A percentile compares a stretch with the other conserved stretches of the same genome.
phyloP scores from a whole-genome alignment of 2,329 filamentous ascomycete genomes.

The Sclerotinia subarctica region DNA sequence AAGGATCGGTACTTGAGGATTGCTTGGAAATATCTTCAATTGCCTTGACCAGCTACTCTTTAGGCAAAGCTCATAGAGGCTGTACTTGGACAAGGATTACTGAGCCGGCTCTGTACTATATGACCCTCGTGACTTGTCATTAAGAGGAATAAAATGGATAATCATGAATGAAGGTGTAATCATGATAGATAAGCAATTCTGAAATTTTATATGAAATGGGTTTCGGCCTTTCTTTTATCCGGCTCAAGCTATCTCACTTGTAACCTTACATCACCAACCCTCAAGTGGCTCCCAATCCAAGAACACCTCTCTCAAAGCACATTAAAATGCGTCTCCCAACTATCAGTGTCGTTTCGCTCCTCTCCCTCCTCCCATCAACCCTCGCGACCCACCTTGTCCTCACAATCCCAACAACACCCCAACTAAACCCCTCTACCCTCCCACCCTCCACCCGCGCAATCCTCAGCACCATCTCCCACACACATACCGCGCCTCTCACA shows the following conservation, averaged over 20 bases:
- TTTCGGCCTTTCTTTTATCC: neutral
- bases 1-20: too few species aligned
- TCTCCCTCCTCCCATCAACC: slow-evolving; percentile 39
- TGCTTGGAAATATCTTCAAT: too few species aligned
- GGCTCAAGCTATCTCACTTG: neutral
- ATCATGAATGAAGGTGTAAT: neutral
- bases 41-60: too few species aligned
- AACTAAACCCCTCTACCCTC: slow-evolving; percentile 43
- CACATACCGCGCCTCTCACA: slow-evolving; percentile 61
- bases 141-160: too few species aligned
- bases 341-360: neutral
- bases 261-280: neutral
- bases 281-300: neutral
- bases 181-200: too few species aligned
- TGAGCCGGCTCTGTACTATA: too few species aligned
- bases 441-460: slow-evolving; percentile 61
- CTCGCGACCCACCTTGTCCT: slow-evolving; percentile 37
- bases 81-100: too few species aligned
- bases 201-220: neutral
- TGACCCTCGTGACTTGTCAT: too few species aligned
- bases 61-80: too few species aligned
- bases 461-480: slow-evolving; percentile 54
- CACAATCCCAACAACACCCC: slow-evolving; percentile 30
- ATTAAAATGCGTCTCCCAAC: slow-evolving; percentile 7
- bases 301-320: neutral